These are phyloP conservation scores for Eutypa lata DNA, from an alignment of 2,329 filamentous ascomycete species.

Conservation along the genomic window DNA sequence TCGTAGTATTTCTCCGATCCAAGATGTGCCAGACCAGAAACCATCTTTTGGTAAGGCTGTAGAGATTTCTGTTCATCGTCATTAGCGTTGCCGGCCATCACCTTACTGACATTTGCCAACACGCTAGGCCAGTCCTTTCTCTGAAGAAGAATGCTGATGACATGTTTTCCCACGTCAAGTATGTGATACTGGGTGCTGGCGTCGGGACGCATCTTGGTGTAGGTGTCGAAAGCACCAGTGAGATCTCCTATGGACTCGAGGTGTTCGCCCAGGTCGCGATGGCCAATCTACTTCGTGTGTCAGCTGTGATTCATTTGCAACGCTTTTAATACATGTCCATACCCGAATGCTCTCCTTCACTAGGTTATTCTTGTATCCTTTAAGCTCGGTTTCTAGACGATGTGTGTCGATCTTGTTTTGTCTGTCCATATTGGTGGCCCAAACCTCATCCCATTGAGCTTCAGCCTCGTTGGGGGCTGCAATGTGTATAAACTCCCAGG, in stretches of 20 bases:
- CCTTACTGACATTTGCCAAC: conserved; percentile 59
- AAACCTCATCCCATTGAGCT: conserved; percentile 64
- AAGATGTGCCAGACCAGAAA: conserved; percentile 49
- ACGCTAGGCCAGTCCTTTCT: conserved; percentile 75
- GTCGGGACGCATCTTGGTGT: conserved; percentile 83
- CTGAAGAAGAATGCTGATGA: conserved; percentile 73
- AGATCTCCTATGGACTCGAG: conserved; percentile 77
- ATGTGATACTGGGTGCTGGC: conserved; percentile 82
- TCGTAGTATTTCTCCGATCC: conserved; percentile 48
- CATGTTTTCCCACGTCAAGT: conserved; percentile 74
- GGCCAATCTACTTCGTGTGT: conserved; percentile 67
- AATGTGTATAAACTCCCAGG: conserved; percentile 61
- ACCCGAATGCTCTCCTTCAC: conserved; percentile 96
- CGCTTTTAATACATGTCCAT: conserved; percentile 25
- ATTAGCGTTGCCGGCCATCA: conserved; percentile 45
- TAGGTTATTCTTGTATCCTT: conserved; percentile 92
- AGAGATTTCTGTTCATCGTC: conserved; percentile 45
- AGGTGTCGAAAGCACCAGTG: conserved; percentile 70
- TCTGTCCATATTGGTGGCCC: conserved; percentile 68
- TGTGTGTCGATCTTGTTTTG: conserved; percentile 67
- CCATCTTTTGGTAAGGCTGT: conserved; percentile 50
- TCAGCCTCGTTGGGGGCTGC: conserved; percentile 67
- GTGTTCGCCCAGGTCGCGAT: conserved; percentile 86
- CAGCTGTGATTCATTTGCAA: background rate
- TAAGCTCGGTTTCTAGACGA: conserved; percentile 80